Conservation (phyloP, 148 eudicot genomes). For the Dianthus caryophyllus region DNA sequence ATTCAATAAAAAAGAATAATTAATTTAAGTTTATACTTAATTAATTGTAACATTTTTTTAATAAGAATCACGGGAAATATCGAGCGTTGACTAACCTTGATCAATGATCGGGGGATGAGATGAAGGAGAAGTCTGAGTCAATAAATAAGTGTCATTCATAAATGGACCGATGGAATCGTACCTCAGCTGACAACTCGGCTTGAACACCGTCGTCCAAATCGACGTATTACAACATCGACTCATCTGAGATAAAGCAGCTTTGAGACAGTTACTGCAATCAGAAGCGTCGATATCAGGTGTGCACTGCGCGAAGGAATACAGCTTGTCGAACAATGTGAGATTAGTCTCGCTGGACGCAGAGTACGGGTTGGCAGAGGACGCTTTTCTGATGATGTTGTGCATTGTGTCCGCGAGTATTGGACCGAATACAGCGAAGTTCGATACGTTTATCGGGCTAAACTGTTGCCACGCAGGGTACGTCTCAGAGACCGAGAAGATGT, state of each 20-base stretch:
- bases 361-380: background rate
- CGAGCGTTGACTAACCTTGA: no score
- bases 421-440: background rate
- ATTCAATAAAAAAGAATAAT: no score
- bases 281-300: constrained; percentile 3
- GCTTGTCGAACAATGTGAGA: background rate
- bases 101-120: no score
- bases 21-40: background rate
- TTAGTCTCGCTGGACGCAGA: background rate
- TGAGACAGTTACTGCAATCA: background rate
- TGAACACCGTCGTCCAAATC: background rate
- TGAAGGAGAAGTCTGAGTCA: background rate
- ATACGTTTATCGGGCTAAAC: background rate
- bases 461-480: background rate
- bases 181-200: constrained; percentile 8
- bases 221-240: background rate
- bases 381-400: background rate
- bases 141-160: background rate
- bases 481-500: constrained; percentile 3
- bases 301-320: constrained; percentile 12
- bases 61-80: no score
- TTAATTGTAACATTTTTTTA: background rate
- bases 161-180: background rate
- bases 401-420: background rate
- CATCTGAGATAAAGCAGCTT: background rate